Base-by-base conservation (phyloP, 2,329 filamentous ascomycete species). In the Aspergillus ustus region DNA sequence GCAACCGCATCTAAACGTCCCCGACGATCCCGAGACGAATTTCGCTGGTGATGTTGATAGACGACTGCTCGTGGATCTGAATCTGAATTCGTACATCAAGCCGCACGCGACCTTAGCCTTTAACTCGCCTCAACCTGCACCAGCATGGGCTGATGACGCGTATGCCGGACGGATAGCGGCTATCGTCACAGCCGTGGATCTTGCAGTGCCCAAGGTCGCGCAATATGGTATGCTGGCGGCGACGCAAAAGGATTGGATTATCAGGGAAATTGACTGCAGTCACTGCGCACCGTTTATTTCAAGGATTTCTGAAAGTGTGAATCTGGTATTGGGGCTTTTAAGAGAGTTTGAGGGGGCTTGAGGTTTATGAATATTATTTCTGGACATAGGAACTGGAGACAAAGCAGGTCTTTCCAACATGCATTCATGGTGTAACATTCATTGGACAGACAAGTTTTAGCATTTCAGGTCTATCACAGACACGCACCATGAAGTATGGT, bases 141-240 rank as follows among this genome's bases (percentile, higher is more conserved):
- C 68, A 7, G 72, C 70, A 1, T 74, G 72, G 70, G 61, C 63
- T 7, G 71, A 75, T 9, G 22, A 54, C 9, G 58, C 45, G 0
- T 71, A 62, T 37, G 25, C 44, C 8, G 64, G 68, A 2, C 61
- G 67, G 8, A 46, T 65, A 28, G 70, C 67, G 1, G 73, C 62
- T 49, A 66, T 73, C n/a, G 64, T 70, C 6, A 69, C 68, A 4
- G 60, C 61, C 1, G 29, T 61, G 1, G 70, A 73, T 37, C 51
- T 46, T 7, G 69, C 70, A 1, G 63, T 72, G 11, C 65, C 69
- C 1, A 66, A 65, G 19, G 64, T 58, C 44, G 68, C 64, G 7
- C 71, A 73, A 53, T 63, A 65, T 22, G 62, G 59, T 9, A 71
- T 73, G 70, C 68, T 72, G 9, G 53, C 63, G 2, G 67, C 59